These are phyloP conservation scores for Ganoderma multipileum DNA, from an alignment of 1,284 basidiomycete genomes.

Conservation along the genomic window DNA sequence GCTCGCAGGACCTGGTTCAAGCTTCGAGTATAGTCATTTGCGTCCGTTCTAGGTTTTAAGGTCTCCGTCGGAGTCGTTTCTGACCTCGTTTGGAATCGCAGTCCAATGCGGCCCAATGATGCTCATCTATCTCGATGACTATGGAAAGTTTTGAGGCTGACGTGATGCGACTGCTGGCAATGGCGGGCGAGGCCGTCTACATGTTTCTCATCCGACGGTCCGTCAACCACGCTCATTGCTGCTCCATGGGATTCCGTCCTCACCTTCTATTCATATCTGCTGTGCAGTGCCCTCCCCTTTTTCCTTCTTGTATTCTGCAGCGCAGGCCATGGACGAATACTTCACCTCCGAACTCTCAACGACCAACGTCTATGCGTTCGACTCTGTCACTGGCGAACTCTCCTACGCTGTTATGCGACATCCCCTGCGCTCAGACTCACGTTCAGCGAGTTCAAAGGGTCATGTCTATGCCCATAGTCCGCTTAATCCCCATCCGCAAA, in stretches of 20 bases:
- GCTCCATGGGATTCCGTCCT: background rate
- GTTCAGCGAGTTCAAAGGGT: background rate
- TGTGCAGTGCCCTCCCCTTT: background rate
- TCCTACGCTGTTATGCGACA: background rate
- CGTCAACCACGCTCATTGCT: background rate
- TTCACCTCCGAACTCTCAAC: conserved; percentile 52
- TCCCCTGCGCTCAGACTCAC: background rate
- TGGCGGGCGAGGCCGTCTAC: background rate
- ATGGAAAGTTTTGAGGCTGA: background rate
- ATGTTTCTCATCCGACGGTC: background rate
- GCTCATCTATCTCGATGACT: too few species aligned
- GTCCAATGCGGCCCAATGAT: too few species aligned
- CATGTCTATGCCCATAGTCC: background rate
- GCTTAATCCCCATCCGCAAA: too few species aligned
- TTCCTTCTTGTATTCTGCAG: background rate
- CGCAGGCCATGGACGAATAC: background rate
- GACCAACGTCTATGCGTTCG: conserved; percentile 42
- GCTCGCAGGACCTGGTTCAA: too few species aligned
- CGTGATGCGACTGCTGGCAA: background rate
- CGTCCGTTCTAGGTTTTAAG: too few species aligned
- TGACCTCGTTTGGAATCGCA: too few species aligned
- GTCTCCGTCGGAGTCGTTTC: too few species aligned
- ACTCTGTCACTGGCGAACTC: background rate
- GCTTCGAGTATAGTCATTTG: too few species aligned
- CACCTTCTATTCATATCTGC: background rate